Percentiles rank a stretch among this genome's conserved stretches.
Conservation (phyloP, 2,329 filamentous ascomycete species). For the Microcyclospora pomicola region DNA sequence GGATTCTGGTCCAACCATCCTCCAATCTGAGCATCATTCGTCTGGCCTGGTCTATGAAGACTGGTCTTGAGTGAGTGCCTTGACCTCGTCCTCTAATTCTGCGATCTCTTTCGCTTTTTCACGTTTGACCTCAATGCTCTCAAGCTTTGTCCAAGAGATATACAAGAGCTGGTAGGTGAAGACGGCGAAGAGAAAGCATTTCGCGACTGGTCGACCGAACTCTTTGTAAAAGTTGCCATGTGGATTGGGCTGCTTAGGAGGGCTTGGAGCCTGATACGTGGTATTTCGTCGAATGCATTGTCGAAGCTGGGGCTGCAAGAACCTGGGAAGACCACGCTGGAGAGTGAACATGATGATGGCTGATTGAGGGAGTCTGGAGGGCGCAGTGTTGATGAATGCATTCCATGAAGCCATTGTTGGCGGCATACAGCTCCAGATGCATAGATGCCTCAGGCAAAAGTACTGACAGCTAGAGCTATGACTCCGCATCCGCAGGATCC, state of each 20-base stretch:
- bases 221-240: constrained; percentile 55
- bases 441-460: too few species aligned
- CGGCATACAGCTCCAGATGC: too few species aligned
- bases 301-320: neutral
- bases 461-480: too few species aligned
- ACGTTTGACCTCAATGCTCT: constrained; percentile 52
- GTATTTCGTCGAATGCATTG: constrained; percentile 1
- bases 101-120: constrained; percentile 34
- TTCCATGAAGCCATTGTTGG: too few species aligned
- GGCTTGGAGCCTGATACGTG: constrained; percentile 12
- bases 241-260: constrained; percentile 11
- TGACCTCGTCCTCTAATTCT: constrained; percentile 12
- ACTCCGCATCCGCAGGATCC: too few species aligned
- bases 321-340: too few species aligned
- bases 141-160: constrained; percentile 60
- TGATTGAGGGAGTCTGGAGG: too few species aligned
- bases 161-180: constrained; percentile 69
- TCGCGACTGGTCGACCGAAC: constrained; percentile 59
- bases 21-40: too few species aligned
- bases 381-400: too few species aligned
- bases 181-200: constrained; percentile 60
- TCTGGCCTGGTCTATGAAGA: too few species aligned
- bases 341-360: too few species aligned
- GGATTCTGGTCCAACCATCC: too few species aligned
- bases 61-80: neutral